Percentiles rank a stretch among this genome's conserved stretches.
phyloP scores from a whole-genome alignment of 768 basidiomycete species.

The Suillus luteus region DNA sequence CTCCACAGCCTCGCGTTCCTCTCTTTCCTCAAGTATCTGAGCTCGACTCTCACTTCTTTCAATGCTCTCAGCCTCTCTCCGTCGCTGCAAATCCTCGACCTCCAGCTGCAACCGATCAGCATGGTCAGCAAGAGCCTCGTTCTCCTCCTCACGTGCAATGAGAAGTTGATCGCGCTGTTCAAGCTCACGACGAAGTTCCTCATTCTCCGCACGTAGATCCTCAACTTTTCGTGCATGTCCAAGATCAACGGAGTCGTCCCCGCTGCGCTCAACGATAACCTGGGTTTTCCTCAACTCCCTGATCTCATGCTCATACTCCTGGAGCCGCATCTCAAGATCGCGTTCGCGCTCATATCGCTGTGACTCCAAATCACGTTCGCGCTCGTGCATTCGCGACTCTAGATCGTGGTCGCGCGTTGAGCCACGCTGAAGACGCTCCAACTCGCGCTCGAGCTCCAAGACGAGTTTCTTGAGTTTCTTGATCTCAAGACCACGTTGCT shows the following conservation, averaged over 20 bases:
- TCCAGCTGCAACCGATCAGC: slow-evolving; percentile 63
- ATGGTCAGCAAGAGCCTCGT: slow-evolving; percentile 68
- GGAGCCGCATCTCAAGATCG: slow-evolving; percentile 76
- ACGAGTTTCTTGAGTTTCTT: slow-evolving; percentile 92
- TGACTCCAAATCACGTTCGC: slow-evolving; percentile 36
- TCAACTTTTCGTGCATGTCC: slow-evolving; percentile 52
- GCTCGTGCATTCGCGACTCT: slow-evolving; percentile 33
- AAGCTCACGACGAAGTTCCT: slow-evolving; percentile 56
- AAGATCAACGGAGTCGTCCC: slow-evolving; percentile 44
- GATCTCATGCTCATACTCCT: slow-evolving; percentile 71
- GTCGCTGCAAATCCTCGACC: slow-evolving; percentile 64
- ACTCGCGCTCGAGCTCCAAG: slow-evolving; percentile 78
- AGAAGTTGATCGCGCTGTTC: slow-evolving; percentile 62
- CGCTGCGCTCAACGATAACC: slow-evolving; percentile 57
- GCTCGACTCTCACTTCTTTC: slow-evolving; percentile 78
- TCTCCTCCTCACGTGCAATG: slow-evolving; percentile 65
- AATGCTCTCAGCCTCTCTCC: slow-evolving; percentile 59
- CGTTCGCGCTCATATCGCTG: slow-evolving; percentile 54
- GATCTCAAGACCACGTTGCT: slow-evolving; percentile 85
- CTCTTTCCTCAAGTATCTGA: slow-evolving; percentile 67
- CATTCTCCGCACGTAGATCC: slow-evolving; percentile 63
- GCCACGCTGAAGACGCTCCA: slow-evolving; percentile 66
- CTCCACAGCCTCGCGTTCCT: slow-evolving; percentile 78
- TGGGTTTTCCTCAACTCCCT: slow-evolving; percentile 62
- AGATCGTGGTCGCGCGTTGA: slow-evolving; percentile 30